These are phyloP conservation scores for Gnaphalium uliginosum DNA, from an alignment of 129 eudicot species.

Conservation along the genomic window DNA sequence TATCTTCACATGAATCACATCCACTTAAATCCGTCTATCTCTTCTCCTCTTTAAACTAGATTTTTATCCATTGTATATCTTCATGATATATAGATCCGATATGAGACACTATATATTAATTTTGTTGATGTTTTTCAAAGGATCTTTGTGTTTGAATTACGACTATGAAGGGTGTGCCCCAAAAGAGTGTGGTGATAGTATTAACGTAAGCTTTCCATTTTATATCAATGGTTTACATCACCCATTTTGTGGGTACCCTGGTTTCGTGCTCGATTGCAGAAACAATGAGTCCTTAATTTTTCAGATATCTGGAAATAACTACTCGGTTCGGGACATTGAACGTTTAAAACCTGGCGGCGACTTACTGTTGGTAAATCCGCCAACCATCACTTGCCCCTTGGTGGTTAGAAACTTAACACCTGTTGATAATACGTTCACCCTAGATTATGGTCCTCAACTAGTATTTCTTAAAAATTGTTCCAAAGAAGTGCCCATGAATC, in stretches of 20 bases:
- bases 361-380: background rate
- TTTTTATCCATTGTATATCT: background rate
- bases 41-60: background rate
- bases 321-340: background rate
- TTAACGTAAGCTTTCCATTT: background rate
- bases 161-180: slow-evolving; percentile 5
- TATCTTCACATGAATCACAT: background rate
- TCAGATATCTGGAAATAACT: background rate
- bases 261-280: background rate
- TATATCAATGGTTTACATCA: background rate
- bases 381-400: background rate
- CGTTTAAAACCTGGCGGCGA: too few species aligned
- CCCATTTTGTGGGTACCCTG: background rate
- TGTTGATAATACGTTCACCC: background rate
- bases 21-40: background rate
- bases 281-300: background rate
- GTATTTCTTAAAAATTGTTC: background rate
- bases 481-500: background rate
- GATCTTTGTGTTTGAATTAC: background rate
- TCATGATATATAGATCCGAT: background rate
- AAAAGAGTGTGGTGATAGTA: background rate
- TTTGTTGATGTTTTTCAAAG: background rate
- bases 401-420: background rate
- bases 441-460: background rate
- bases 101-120: background rate